Base-by-base conservation (phyloP, 106 monocot genomes). In the Dactylorhiza incarnata region DNA sequence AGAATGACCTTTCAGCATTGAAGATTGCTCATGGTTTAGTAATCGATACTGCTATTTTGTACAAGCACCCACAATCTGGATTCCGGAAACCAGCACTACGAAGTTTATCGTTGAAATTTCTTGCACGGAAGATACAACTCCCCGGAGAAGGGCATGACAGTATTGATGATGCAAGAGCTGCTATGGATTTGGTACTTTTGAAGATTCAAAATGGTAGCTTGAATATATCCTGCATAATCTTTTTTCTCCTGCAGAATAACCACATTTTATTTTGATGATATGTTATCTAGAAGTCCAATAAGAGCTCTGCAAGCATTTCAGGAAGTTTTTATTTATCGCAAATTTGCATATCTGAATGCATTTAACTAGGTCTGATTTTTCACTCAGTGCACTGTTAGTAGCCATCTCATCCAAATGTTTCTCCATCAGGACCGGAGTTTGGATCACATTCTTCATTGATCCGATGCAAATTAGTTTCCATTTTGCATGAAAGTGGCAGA, bases 1-100 rank as follows among this genome's bases (percentile, higher is more conserved):
- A 97, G 84, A 97, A 97, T 82, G 97, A 97, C 72, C 94, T 97
- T 83, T 84, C 86, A 72, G 97, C 97, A 73, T 83, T 97, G 76
- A 93, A 82, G 80, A 86, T 97, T 77, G 88, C 87, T 61, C 97
- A 97, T 73, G 73, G 80, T 52, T 79, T 84, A 78, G 86, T 97
- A 25, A 94, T 97, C 65, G 97, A 97, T 78, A 97, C 97, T 19
- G 97, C 97, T 71, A 65, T 97, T 63, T 79, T 97, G 46, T 97
- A 97, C 84, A 86, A 83, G 49, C 55, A 86, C 24, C 71, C 75
- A 46, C 86, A 77, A 65, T 86, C 82, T 58, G 52, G 45, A 25
- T 71, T 48, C 25, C 76, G 73, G 65, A 97, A 97, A 81, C 61
- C 75, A 37, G 91, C 97, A 68, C 81, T 97, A 59, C 81, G 97